phyloP scores from a whole-genome alignment of 306 rosid genomes.

The Adenanthera pavonina region DNA sequence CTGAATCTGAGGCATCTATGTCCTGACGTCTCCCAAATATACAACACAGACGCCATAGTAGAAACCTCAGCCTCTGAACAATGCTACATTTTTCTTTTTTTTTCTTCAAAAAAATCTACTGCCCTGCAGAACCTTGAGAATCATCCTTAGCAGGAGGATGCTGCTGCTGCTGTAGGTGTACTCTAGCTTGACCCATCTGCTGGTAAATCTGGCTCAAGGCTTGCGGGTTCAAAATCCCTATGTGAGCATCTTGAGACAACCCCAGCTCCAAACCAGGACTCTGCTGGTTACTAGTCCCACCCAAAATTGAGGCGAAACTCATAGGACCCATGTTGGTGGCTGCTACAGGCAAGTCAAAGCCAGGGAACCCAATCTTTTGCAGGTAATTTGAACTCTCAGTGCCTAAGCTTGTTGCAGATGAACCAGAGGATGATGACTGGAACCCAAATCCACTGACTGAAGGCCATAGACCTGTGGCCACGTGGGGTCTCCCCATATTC shows the following conservation, averaged over 20 bases:
- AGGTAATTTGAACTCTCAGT: conserved; percentile 73
- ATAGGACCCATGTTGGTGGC: conserved; percentile 72
- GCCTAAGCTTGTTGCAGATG: conserved; percentile 52
- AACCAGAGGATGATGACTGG: conserved; percentile 64
- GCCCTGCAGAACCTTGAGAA: conserved; percentile 84
- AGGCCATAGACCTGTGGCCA: conserved; percentile 78
- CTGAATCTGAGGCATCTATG: conserved; percentile 46
- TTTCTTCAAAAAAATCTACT: conserved; percentile 45
- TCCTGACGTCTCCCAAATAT: conserved; percentile 56
- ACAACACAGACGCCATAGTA: conserved; percentile 56
- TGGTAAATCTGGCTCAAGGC: conserved; percentile 91
- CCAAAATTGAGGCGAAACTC: conserved; percentile 94
- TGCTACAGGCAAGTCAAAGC: conserved; percentile 66
- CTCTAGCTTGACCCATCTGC: conserved; percentile 89
- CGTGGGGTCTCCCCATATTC: conserved; percentile 82
- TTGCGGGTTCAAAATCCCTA: conserved; percentile 87
- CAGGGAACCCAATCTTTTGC: conserved; percentile 81
- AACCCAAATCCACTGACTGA: conserved; percentile 73
- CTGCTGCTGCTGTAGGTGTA: conserved; percentile 56
- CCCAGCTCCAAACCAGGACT: conserved; percentile 94
- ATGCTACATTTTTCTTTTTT: conserved; percentile 44
- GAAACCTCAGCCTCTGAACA: conserved; percentile 55
- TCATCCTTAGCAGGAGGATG: conserved; percentile 78
- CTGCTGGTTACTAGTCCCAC: conserved; percentile 59
- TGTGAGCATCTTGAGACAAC: conserved; percentile 87